A percentile compares a stretch with the other conserved stretches of the same genome.
Conservation (phyloP, 176 grass and related monocot genomes). For the Zizania latifolia region DNA sequence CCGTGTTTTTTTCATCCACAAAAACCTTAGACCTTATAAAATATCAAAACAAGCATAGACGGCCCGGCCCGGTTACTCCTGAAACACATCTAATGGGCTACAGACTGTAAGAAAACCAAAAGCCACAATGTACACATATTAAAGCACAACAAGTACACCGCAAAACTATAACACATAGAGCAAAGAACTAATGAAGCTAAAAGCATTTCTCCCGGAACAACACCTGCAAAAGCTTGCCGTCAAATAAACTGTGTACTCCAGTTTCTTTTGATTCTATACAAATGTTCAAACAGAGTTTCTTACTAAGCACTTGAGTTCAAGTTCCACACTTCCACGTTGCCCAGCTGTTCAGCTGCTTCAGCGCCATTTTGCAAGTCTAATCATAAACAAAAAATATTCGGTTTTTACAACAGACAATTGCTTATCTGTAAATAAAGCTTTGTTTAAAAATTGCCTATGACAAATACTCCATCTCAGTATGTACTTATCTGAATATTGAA, state of each 20-base stretch:
- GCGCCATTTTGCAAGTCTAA: neutral
- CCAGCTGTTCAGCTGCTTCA: neutral
- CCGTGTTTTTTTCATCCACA: neutral
- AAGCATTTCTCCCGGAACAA: neutral
- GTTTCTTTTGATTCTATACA: neutral
- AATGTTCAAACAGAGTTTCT: neutral
- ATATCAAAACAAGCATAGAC: neutral
- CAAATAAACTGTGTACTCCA: neutral
- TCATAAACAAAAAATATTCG: neutral
- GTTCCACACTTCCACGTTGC: neutral
- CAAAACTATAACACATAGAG: neutral
- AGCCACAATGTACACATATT: neutral
- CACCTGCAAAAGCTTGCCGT: neutral
- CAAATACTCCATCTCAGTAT: constrained; percentile 4
- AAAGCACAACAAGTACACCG: neutral
- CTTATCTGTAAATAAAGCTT: neutral
- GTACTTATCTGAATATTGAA: constrained; percentile 23
- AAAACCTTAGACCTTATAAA: neutral
- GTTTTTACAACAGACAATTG: neutral
- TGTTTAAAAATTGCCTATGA: neutral
- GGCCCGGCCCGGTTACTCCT: neutral
- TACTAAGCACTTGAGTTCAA: neutral
- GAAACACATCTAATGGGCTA: neutral
- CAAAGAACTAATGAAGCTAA: neutral
- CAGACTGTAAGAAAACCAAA: neutral